A percentile compares a stretch with the other conserved stretches of the same genome.
Evolutionary conservation across 2,329 filamentous ascomycete genomes (phyloP).

Genomic region (Colletotrichum horii): DNA sequence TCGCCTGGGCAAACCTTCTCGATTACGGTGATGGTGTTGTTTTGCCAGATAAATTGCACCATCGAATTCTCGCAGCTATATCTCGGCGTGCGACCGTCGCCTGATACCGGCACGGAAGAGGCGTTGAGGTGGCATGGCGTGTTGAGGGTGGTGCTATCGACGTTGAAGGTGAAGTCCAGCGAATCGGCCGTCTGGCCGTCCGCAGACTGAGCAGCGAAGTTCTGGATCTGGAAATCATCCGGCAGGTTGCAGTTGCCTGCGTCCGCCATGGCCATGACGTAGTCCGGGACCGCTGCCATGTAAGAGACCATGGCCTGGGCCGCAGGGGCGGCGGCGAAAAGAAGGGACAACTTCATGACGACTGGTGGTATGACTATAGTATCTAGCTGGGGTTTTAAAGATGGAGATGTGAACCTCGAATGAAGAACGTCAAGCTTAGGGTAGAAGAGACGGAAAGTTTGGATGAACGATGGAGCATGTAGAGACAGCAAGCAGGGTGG

Average conservation of each 20-base stretch:
- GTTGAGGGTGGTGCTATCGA: conserved; percentile 42
- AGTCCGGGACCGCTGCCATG: conserved; percentile 22
- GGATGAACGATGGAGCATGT: not conserved
- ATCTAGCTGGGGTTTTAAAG: not conserved
- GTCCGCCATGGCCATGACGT: conserved; percentile 17
- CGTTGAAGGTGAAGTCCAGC: conserved; percentile 46
- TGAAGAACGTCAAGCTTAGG: not conserved
- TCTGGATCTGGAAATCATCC: conserved; percentile 39
- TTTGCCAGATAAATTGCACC: conserved; percentile 50
- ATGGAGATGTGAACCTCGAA: not conserved
- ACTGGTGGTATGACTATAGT: not conserved
- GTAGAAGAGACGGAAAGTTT: not conserved
- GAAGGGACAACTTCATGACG: conserved; percentile 16
- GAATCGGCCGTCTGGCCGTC: conserved; percentile 35
- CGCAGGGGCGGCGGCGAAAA: conserved; percentile 21
- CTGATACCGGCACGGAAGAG: conserved; percentile 40
- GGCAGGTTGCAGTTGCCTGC: conserved; percentile 40
- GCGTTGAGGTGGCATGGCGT: conserved; percentile 50
- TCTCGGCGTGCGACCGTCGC: conserved; percentile 35
- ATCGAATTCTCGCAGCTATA: conserved; percentile 47
- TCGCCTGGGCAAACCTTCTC: conserved; percentile 47
- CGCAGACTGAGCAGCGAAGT: conserved; percentile 40
- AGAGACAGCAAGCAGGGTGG: not conserved
- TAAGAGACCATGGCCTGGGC: conserved; percentile 22
- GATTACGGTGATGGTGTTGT: conserved; percentile 43